Evolutionary conservation across 202 grass and related monocot species (phyloP).

Genomic region (Musa balbisiana): DNA sequence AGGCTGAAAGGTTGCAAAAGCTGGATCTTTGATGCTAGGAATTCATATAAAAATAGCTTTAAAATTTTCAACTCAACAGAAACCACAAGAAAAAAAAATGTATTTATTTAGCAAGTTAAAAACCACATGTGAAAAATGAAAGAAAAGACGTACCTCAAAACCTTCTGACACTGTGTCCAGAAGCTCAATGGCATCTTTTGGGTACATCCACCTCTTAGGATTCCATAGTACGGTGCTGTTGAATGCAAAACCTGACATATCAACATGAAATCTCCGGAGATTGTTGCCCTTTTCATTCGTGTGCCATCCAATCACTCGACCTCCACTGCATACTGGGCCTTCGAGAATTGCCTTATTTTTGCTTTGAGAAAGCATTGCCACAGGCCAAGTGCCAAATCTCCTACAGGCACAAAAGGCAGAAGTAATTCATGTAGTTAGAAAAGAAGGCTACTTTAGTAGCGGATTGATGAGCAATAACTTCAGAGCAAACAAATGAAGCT

Average conservation of each 20-base stretch:
- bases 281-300: conserved; percentile 32
- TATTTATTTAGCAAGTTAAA: background rate
- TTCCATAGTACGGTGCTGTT: conserved; percentile 62
- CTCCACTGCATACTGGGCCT: conserved; percentile 46
- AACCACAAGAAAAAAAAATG: background rate
- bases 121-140: background rate
- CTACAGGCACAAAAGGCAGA: conserved; percentile 20
- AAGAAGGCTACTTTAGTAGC: background rate
- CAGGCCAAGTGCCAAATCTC: conserved; percentile 64
- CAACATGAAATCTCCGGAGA: conserved; percentile 42
- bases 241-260: conserved; percentile 59
- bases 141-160: conserved; percentile 35
- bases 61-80: background rate
- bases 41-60: background rate
- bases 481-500: background rate
- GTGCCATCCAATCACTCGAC: conserved; percentile 57
- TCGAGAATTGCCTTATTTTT: conserved; percentile 42
- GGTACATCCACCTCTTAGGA: conserved; percentile 42
- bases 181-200: conserved; percentile 44
- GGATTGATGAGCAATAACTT: background rate
- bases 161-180: conserved; percentile 38
- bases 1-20: background rate
- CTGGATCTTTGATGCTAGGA: background rate
- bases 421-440: background rate
- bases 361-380: conserved; percentile 39